Evolutionary conservation across 148 eudicot species (phyloP), one percentile per base, ranked within the genome.

Genomic region (Arbutus unedo): DNA sequence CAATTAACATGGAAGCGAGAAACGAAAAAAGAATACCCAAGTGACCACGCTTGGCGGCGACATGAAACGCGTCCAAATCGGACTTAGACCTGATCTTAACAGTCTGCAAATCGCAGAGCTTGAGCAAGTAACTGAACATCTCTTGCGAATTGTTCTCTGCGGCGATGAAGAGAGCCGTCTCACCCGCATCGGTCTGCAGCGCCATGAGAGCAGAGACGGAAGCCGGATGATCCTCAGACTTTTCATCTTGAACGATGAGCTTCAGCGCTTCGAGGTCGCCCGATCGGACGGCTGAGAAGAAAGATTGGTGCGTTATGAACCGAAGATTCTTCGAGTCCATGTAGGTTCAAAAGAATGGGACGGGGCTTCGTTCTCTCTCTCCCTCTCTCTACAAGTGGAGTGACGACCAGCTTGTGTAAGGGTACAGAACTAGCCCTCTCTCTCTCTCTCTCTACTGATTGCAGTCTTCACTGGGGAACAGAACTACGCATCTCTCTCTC

Each of bases 11-110:
- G 4, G 51, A 7, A 19, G 11, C 9, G 25, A 45, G 50, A 43
- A n/a, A 47, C n/a, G 41, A 49, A 79, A 53, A 14, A 64, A 38
- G 70, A 1, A 60, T 91, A 94, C 98, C 98, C 67, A 91, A 66
- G 87, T 94, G 90, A 10, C 98, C 98, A 54, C 84, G 86, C 74
- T 90, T 86, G 72, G 98, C 91, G 75, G 98, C 96, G 25, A 88
- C 85, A 75, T 91, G 92, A 79, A 94, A 94, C 23, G 93, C 90
- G 80, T 89, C 67, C 74, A 89, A 77, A 88, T 88, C 96, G 54
- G 93, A 80, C 82, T 87, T 91, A 18, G 98, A 87, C 89, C 91
- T 91, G 47, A 93, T 86, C 78, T 79, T 71, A 3, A 88, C 93
- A 71, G 81, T 71, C 48, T 85, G 25, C 15, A 83, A 59, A 79